Base-by-base conservation (phyloP, 2,329 filamentous ascomycete species). In the Aspergillus tanneri region DNA sequence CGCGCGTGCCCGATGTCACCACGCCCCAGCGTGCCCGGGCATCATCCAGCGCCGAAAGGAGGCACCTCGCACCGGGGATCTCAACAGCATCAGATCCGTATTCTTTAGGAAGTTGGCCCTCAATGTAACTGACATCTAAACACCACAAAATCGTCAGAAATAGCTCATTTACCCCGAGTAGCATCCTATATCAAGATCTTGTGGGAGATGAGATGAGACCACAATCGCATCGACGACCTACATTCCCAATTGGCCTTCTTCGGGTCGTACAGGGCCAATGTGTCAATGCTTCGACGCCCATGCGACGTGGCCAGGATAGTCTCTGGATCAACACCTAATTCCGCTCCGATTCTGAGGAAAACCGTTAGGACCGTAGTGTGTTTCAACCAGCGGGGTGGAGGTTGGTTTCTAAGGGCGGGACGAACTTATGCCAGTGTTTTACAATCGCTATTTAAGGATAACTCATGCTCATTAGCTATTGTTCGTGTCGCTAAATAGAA, bases 211-310 rank as follows among this genome's bases (percentile, higher is more conserved):
- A 23, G 22, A 40, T 25, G 27, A 23, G 11, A 8, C 12, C 25
- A 23, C n/a, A n/a, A 8, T 16, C 23, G 52, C 21, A 55, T 35
- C 41, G 27, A 14, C 28, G 42, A 82, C 88, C 74, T 73, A 95
- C 90, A 96, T 56, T 96, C 90, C 90, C 88, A 92, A 60, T 86
- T 96, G 34, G 93, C 93, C 66, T 90, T 89, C 59, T 88, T 84
- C 12, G 90, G 87, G 53, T 88, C 85, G 49, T 96, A 81, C 22
- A 91, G 75, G 66, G 82, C 82, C 49, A 99, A 78, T 2, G 87
- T 84, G 61, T 99, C 93, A 62, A 97, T 96, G 57, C 85, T 90
- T 49, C 93, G 79, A 50, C 92, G 83, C 53, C 93, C 93, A 71
- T 99, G 93, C 4, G 90, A 96, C 8, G 90, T 95, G 61, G 89